Percentiles rank a stretch among this genome's conserved stretches.
Evolutionary conservation across 2,329 filamentous ascomycete genomes (phyloP).

Genomic region (Blastomyces silverae): DNA sequence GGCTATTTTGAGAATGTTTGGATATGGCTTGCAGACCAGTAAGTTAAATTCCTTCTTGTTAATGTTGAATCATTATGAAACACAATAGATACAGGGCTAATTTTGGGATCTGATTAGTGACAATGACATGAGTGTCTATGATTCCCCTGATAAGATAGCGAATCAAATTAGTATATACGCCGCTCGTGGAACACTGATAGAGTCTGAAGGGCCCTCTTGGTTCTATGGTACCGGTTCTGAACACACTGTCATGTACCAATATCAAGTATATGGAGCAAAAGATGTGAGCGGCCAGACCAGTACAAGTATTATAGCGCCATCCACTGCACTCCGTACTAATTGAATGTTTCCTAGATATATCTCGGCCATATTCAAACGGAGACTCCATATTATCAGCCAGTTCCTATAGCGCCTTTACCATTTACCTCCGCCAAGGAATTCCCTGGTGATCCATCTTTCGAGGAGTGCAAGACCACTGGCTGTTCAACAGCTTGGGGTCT

Average conservation of each 20-base stretch:
- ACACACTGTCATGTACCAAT: constrained; percentile 64
- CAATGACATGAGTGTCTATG: constrained; percentile 9
- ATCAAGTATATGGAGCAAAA: constrained; percentile 55
- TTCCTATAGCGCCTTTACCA: constrained; percentile 53
- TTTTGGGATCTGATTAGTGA: not conserved
- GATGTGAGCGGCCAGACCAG: constrained; percentile 32
- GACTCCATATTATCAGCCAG: constrained; percentile 64
- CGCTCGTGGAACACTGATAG: constrained; percentile 15
- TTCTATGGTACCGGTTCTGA: constrained; percentile 59
- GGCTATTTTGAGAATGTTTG: constrained; percentile 28
- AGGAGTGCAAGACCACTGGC: constrained; percentile 33
- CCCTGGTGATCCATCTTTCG: constrained; percentile 49
- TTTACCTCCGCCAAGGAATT: constrained; percentile 43
- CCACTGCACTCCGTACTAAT: constrained; percentile 46
- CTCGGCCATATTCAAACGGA: constrained; percentile 62
- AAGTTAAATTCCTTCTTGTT: not conserved
- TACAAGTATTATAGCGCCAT: constrained; percentile 8
- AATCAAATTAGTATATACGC: constrained; percentile 17
- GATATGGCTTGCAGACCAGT: constrained; percentile 23
- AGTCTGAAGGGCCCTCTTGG: constrained; percentile 44
- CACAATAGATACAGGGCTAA: not conserved
- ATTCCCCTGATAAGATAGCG: constrained; percentile 9
- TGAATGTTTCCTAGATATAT: constrained; percentile 16
- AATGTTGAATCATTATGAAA: not conserved
- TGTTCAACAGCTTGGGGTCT: constrained; percentile 55